A percentile compares a stretch with the other conserved stretches of the same genome.
These are phyloP conservation scores for Talaromyces wortmannii DNA, from an alignment of 495 filamentous ascomycete genomes.

Conservation along the genomic window DNA sequence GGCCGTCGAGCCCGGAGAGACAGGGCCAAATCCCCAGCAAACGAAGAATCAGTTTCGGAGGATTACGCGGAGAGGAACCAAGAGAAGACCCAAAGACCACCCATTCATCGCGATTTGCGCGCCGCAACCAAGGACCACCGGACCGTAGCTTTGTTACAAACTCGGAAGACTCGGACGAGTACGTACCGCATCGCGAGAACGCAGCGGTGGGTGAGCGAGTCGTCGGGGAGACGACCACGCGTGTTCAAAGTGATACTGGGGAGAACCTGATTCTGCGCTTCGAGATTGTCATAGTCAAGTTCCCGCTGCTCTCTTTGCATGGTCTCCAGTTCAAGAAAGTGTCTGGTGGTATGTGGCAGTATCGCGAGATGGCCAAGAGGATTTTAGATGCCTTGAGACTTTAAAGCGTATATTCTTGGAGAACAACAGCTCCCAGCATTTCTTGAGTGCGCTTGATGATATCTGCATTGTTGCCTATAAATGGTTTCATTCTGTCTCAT, in stretches of 20 bases:
- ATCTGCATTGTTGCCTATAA: neutral
- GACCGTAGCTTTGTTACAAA: constrained; percentile 69
- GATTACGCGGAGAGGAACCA: constrained; percentile 45
- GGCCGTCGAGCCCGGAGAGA: constrained; percentile 46
- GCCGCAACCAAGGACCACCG: constrained; percentile 36
- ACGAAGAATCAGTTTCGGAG: constrained; percentile 80
- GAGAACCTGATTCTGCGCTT: constrained; percentile 77
- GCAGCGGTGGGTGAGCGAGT: constrained; percentile 38
- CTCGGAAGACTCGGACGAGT: constrained; percentile 74
- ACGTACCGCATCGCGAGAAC: constrained; percentile 39
- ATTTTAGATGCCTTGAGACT: constrained; percentile 85
- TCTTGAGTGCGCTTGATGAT: neutral
- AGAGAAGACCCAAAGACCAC: constrained; percentile 13
- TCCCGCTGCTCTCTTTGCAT: constrained; percentile 86
- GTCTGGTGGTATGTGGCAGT: constrained; percentile 93
- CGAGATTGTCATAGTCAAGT: constrained; percentile 97
- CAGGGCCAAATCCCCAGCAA: constrained; percentile 50
- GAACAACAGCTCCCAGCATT: neutral
- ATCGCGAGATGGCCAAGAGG: constrained; percentile 94
- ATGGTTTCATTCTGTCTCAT: neutral
- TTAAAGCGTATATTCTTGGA: constrained; percentile 25
- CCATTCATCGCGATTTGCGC: constrained; percentile 20
- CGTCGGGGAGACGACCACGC: constrained; percentile 75
- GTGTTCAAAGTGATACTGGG: constrained; percentile 80
- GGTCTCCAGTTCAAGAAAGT: constrained; percentile 99